Evolutionary conservation across 345 rosid species (phyloP), one percentile per base, ranked within the genome.

Genomic region (Turnera subulata): DNA sequence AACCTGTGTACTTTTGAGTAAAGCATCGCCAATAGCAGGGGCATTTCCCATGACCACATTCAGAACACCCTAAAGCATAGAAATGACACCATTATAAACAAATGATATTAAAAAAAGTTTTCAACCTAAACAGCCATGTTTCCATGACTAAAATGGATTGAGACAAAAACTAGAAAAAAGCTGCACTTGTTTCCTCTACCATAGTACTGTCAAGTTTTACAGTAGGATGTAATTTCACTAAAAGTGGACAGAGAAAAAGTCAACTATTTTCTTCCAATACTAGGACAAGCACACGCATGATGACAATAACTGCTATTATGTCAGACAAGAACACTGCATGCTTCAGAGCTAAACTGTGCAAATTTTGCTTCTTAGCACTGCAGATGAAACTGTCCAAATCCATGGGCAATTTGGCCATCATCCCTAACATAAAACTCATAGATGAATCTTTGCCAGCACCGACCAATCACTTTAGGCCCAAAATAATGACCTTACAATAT

Each of bases 1-100:
- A 58, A 89, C 97, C 99, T 84, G 78, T 66, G 92, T 23, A 64
- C 92, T 89, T 25, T 84, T 44, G 49, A 90, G 84, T 66, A 90
- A 76, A 73, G 99, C 81, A 77, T 82, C 84, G 6, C 96, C 97
- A 47, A 87, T 89, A 46, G 78, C 95, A 77, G 92, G 55, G 78
- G 97, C 90, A 64, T 85, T 85, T 55, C 99, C 92, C 92, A 84
- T 85, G 25, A 87, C 83, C 58, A 93, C 82, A 69, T 93, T 93
- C 42, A 87, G 58, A 49, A 56, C 95, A 68, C 99, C 97, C 96
- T 93, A 67, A 55, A 49, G 19, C 26, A 55, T 60, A 26, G 44
- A 58, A 68, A 50, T 19, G 50, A 64, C 50, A 24, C 12, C 46
- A 50, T 51, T 20, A 64, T 11, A 62, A 59, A 50, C 49, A 23